These are phyloP conservation scores for Sisymbrium altissimum DNA, from an alignment of 345 rosid species.

Conservation along the genomic window DNA sequence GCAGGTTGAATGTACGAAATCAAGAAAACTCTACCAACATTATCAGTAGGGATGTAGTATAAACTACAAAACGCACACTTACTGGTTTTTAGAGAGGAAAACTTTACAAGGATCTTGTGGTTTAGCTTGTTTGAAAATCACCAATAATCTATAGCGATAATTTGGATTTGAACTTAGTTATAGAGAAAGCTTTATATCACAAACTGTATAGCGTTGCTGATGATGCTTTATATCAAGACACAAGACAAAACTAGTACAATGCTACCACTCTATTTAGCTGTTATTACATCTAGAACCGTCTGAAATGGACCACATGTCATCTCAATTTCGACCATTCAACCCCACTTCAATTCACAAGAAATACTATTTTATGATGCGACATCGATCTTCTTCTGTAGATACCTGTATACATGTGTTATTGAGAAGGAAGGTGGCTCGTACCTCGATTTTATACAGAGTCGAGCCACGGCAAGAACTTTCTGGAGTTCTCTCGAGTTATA, in stretches of 20 bases:
- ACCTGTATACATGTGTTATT: constrained; percentile 55
- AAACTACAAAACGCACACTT: too few species aligned
- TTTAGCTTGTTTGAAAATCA: too few species aligned
- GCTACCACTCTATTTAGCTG: background rate
- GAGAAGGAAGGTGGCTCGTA: constrained; percentile 58
- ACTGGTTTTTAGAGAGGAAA: too few species aligned
- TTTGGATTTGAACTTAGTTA: background rate
- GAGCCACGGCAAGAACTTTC: constrained; percentile 69
- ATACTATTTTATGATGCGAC: constrained; percentile 15
- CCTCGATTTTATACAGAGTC: constrained; percentile 61
- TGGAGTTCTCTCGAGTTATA: constrained; percentile 64
- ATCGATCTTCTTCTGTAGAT: constrained; percentile 64
- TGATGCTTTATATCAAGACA: background rate
- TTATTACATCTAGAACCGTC: background rate
- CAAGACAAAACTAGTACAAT: constrained; percentile 9
- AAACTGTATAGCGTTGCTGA: background rate
- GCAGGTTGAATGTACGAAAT: background rate
- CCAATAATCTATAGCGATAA: background rate
- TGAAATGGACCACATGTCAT: background rate
- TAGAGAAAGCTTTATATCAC: background rate
- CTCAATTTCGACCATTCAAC: background rate
- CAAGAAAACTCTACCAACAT: background rate
- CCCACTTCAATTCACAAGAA: background rate
- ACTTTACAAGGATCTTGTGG: too few species aligned
- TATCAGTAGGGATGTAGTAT: too few species aligned